Evolutionary conservation across 2,329 filamentous ascomycete species (phyloP).

Genomic region (Fusarium palustre): DNA sequence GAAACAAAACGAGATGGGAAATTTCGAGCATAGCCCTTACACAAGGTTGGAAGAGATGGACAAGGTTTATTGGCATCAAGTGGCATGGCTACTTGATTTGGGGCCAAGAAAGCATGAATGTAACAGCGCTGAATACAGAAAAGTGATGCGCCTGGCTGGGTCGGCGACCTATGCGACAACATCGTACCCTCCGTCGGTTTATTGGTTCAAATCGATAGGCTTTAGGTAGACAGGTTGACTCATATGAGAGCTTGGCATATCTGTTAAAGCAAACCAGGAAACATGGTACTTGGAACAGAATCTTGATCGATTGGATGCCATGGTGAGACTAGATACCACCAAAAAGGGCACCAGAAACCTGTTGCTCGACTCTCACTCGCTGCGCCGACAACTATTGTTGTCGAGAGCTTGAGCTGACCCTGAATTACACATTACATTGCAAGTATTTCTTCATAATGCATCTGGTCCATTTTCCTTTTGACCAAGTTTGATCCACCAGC

Average conservation of each 20-base stretch:
- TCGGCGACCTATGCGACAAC: too few species aligned
- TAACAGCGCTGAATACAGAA: background rate
- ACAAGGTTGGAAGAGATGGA: background rate
- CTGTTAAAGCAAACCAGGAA: background rate
- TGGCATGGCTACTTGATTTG: background rate
- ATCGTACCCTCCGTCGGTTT: background rate
- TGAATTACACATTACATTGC: constrained; percentile 3
- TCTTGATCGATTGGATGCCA: background rate
- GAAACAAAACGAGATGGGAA: background rate
- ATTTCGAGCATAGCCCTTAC: background rate
- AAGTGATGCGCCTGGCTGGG: background rate
- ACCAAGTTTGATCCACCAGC: too few species aligned
- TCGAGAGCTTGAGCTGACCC: background rate
- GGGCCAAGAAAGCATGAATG: background rate
- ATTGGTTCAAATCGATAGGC: background rate
- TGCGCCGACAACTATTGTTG: background rate
- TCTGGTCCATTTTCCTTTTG: background rate
- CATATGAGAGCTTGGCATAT: background rate
- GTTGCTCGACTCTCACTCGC: background rate
- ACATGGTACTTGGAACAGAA: too few species aligned
- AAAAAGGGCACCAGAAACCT: background rate
- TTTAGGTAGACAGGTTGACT: background rate
- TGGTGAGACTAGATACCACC: background rate
- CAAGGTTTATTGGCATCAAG: background rate
- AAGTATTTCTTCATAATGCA: background rate